Percentiles rank a stretch among this genome's conserved stretches.
Evolutionary conservation across 305 asterid genomes (phyloP).

Genomic region (Solanum chacoense): DNA sequence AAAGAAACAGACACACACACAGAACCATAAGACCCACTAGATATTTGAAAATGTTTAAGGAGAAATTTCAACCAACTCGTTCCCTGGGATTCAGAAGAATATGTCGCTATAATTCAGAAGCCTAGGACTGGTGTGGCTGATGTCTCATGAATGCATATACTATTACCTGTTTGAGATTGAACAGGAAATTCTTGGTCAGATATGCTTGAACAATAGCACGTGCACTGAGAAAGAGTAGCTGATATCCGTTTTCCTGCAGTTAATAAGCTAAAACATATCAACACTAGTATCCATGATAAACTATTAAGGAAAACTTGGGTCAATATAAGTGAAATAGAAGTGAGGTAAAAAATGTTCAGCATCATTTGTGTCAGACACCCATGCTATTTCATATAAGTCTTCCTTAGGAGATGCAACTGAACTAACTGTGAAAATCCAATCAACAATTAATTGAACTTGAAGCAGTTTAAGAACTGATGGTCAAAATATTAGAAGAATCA

Average conservation of each 20-base stretch:
- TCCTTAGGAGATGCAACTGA: not conserved
- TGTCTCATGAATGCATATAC: not conserved
- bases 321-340: not conserved
- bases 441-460: not conserved
- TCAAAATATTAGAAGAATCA: not conserved
- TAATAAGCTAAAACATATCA: not conserved
- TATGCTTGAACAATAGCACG: conserved; percentile 93
- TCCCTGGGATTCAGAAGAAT: not conserved
- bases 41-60: not conserved
- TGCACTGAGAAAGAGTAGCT: conserved; percentile 83
- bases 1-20: not conserved
- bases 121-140: not conserved
- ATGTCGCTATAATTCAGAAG: not conserved
- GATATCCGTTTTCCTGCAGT: conserved; percentile 84
- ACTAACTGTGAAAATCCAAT: not conserved
- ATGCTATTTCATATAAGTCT: not conserved
- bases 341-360: not conserved
- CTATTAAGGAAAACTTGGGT: not conserved
- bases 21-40: not conserved
- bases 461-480: not conserved
- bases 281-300: not conserved
- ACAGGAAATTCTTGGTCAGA: conserved; percentile 66
- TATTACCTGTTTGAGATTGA: conserved; percentile 74
- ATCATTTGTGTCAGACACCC: not conserved
- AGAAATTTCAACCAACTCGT: not conserved